Evolutionary conservation across 495 filamentous ascomycete genomes (phyloP).

Genomic region (Xylaria sp.): DNA sequence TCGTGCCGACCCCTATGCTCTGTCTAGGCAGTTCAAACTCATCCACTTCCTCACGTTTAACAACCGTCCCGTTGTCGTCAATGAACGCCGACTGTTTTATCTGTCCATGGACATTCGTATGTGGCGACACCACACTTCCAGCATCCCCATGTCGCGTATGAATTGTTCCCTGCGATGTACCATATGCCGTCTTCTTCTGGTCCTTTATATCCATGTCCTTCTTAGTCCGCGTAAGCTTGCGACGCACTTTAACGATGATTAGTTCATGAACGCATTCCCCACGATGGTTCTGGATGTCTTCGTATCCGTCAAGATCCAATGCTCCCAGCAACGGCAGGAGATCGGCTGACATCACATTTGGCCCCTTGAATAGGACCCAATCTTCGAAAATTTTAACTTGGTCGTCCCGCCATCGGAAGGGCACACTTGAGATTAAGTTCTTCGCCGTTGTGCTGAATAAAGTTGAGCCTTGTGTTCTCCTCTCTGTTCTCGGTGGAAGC

Average conservation of each 20-base stretch:
- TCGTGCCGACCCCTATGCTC: not conserved
- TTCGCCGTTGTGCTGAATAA: constrained; percentile 6
- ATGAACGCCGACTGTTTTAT: not conserved
- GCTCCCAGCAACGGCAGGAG: constrained; percentile 6
- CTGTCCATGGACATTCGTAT: not conserved
- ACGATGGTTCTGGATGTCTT: not conserved
- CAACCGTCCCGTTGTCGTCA: not conserved
- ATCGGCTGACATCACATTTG: not conserved
- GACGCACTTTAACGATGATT: constrained; percentile 14
- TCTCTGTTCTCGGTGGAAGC: not conserved
- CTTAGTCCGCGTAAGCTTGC: constrained; percentile 8
- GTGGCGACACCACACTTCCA: not conserved
- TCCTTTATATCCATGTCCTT: not conserved
- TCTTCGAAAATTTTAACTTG: constrained; percentile 12
- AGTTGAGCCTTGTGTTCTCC: constrained; percentile 3
- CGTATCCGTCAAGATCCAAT: constrained; percentile 18
- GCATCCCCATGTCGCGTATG: too few relatives aligned
- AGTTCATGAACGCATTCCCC: constrained; percentile 6
- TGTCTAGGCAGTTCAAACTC: not conserved
- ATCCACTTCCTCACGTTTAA: not conserved
- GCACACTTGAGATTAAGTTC: constrained; percentile 1
- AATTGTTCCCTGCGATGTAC: not conserved
- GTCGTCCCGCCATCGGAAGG: constrained; percentile 1
- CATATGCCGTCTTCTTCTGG: not conserved
- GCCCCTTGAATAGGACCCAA: not conserved